Percentiles rank a stretch among this genome's conserved stretches.
These are phyloP conservation scores for Nitzschia sp. DNA, from an alignment of 108 stramenopile genomes.

Conservation along the genomic window DNA sequence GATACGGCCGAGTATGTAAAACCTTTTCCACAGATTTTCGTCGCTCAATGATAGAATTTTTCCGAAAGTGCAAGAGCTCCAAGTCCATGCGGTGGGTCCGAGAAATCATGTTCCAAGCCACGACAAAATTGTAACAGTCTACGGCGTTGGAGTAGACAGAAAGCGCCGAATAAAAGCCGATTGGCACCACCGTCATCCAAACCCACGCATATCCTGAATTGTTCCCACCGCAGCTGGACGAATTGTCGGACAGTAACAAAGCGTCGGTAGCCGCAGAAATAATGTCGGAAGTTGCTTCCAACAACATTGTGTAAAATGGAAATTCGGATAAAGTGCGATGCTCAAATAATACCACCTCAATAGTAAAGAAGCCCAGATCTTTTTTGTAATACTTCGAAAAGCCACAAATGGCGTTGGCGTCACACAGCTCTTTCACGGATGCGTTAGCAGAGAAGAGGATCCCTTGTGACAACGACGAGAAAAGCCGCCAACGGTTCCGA, in stretches of 20 bases:
- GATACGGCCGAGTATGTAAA: background rate
- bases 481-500: too few species aligned
- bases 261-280: background rate
- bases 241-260: background rate
- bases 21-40: background rate
- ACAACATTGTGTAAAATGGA: too few species aligned
- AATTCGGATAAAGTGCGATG: too few species aligned
- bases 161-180: background rate
- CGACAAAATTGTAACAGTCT: conserved; percentile 15
- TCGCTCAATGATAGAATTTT: background rate
- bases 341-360: too few species aligned
- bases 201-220: conserved; percentile 2
- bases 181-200: conserved; percentile 11
- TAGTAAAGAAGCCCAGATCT: too few species aligned
- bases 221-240: background rate
- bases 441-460: too few species aligned
- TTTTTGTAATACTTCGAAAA: too few species aligned
- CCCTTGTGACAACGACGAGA: too few species aligned
- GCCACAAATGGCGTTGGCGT: too few species aligned
- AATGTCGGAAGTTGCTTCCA: background rate
- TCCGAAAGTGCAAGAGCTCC: background rate
- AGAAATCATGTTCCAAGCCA: conserved; percentile 19
- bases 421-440: too few species aligned
- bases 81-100: conserved; percentile 9
- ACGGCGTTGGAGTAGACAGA: conserved; percentile 5